Conservation (phyloP, 192 early-diverging fungal genomes). For the Mortierella antarctica region DNA sequence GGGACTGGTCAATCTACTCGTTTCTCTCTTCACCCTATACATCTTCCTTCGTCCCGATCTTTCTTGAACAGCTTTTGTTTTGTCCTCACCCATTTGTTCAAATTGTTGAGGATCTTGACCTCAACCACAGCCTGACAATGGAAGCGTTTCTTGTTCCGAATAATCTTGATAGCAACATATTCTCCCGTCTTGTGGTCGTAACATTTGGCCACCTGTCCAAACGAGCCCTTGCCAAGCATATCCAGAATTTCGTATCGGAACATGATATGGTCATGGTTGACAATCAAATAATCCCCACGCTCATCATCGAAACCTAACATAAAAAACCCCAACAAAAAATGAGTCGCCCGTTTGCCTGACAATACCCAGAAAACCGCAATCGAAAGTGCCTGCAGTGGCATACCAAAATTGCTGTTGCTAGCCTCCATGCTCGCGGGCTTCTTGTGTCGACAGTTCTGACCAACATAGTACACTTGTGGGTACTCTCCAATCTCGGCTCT, state of each 20-base stretch:
- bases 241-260: slow-evolving; percentile 96
- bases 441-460: slow-evolving; percentile 70
- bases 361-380: not conserved
- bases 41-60: not conserved
- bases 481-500: slow-evolving; percentile 89
- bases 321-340: not conserved
- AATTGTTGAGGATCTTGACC: slow-evolving; percentile 88
- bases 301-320: slow-evolving; percentile 81
- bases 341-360: not conserved
- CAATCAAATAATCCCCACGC: slow-evolving; percentile 92
- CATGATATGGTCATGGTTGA: slow-evolving; percentile 87
- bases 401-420: slow-evolving; percentile 68
- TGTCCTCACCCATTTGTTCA: slow-evolving; percentile 79
- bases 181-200: slow-evolving; percentile 92
- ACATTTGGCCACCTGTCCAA: slow-evolving; percentile 95
- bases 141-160: slow-evolving; percentile 95
- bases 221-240: slow-evolving; percentile 88
- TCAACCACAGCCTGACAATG: slow-evolving; percentile 95
- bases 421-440: slow-evolving; percentile 68
- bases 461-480: slow-evolving; percentile 91
- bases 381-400: not conserved
- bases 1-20: not conserved
- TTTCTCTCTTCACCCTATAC: not conserved
- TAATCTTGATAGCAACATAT: slow-evolving; percentile 93
- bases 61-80: not conserved